Evolutionary conservation across 108 stramenopile genomes (phyloP).

Genomic region (Heterococcus sp.): DNA sequence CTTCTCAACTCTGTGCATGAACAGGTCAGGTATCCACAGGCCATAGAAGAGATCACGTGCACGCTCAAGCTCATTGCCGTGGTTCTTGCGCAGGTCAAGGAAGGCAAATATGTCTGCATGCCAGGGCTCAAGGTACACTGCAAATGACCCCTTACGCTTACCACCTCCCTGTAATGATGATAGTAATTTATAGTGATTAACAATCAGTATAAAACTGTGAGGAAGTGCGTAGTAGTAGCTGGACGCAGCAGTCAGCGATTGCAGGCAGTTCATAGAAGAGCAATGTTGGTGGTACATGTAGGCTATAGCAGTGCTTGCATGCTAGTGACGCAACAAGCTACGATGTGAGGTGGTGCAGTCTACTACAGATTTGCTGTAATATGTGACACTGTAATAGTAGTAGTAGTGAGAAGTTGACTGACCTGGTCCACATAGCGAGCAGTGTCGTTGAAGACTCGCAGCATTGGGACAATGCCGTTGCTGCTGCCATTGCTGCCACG

Average conservation of each 20-base stretch:
- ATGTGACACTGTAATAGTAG: too few relatives aligned
- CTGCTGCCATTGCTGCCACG: slow-evolving; percentile 92
- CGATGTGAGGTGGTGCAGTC: too few relatives aligned
- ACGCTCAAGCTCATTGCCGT: slow-evolving; percentile 91
- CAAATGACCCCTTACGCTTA: slow-evolving; percentile 93
- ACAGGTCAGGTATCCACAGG: slow-evolving; percentile 95
- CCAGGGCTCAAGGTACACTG: slow-evolving; percentile 95
- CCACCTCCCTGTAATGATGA: slow-evolving; percentile 98
- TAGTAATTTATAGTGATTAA: too few relatives aligned
- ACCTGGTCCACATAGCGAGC: slow-evolving; percentile 99
- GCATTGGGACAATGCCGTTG: slow-evolving; percentile 98
- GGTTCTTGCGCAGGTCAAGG: slow-evolving; percentile 93
- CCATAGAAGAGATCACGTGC: slow-evolving; percentile 97
- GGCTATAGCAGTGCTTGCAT: too few relatives aligned
- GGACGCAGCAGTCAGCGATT: too few relatives aligned
- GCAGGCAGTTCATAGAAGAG: too few relatives aligned
- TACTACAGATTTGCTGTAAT: too few relatives aligned
- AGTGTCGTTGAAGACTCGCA: slow-evolving; percentile 96
- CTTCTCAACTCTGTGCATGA: slow-evolving; percentile 93
- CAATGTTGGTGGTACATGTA: too few relatives aligned
- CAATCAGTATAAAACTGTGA: too few relatives aligned
- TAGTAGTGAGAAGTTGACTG: too few relatives aligned
- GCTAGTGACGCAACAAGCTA: too few relatives aligned
- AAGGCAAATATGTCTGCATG: slow-evolving; percentile 93
- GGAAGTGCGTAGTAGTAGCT: too few relatives aligned